Evolutionary conservation across 1,284 basidiomycete species (phyloP).

Genomic region (Leccinum griseonigrum): DNA sequence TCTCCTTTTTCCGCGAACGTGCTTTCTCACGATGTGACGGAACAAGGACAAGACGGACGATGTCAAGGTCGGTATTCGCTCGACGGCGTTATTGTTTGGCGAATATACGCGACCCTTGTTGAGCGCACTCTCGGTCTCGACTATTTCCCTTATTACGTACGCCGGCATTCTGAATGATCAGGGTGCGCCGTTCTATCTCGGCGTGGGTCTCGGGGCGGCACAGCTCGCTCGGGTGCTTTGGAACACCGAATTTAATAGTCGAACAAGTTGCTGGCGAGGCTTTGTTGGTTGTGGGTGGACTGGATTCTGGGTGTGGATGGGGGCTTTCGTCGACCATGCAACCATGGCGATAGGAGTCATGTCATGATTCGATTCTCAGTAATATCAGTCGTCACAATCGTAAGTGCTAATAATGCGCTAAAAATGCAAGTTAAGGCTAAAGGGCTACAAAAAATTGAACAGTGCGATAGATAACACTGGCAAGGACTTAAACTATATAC

Average conservation of each 20-base stretch:
- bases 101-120: conserved; percentile 77
- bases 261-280: conserved; percentile 89
- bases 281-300: conserved; percentile 89
- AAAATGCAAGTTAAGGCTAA: background rate
- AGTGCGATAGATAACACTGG: background rate
- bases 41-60: conserved; percentile 91
- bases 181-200: conserved; percentile 78
- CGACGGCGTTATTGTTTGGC: conserved; percentile 91
- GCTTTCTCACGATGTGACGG: background rate
- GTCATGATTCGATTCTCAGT: background rate
- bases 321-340: conserved; percentile 76
- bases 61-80: conserved; percentile 84
- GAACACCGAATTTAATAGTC: conserved; percentile 73
- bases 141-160: conserved; percentile 73
- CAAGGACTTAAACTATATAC: conserved; percentile 22
- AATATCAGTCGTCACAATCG: background rate
- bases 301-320: conserved; percentile 88
- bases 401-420: background rate
- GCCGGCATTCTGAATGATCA: conserved; percentile 80
- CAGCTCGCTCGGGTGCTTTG: conserved; percentile 86
- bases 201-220: conserved; percentile 67
- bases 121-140: conserved; percentile 68
- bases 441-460: background rate
- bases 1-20: too few species aligned
- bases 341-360: conserved; percentile 25